phyloP scores from a whole-genome alignment of 148 eudicot species.

The Vaccinium darrowii region DNA sequence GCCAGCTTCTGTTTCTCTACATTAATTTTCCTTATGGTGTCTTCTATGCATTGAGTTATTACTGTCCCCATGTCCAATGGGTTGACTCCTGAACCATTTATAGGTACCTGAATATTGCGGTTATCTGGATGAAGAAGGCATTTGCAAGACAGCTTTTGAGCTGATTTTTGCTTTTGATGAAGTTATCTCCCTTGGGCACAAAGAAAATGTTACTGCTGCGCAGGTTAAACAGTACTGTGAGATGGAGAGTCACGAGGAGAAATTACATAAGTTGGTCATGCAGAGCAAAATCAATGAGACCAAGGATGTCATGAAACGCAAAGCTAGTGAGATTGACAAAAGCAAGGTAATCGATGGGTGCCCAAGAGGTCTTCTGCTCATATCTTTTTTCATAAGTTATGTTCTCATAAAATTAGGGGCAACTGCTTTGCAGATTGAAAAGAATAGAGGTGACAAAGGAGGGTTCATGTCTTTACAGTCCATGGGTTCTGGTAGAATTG shows the following conservation, averaged over 20 bases:
- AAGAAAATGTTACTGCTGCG: conserved; percentile 85
- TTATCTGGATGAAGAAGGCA: conserved; percentile 92
- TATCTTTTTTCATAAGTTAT: background rate
- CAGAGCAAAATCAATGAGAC: conserved; percentile 94
- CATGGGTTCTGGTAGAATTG: conserved; percentile 73
- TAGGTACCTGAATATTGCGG: conserved; percentile 88
- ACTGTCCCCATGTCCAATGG: background rate
- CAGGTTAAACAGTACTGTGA: conserved; percentile 98
- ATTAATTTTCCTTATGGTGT: background rate
- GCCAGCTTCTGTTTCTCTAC: background rate
- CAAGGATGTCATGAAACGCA: conserved; percentile 95
- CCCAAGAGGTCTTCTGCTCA: background rate
- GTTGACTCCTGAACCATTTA: conserved; percentile 47
- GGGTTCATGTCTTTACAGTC: conserved; percentile 70
- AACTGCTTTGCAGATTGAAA: conserved; percentile 57
- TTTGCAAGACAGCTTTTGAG: conserved; percentile 84
- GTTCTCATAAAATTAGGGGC: background rate
- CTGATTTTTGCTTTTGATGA: conserved; percentile 94
- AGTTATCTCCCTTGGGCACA: conserved; percentile 92
- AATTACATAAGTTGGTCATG: conserved; percentile 84
- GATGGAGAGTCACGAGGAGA: conserved; percentile 99
- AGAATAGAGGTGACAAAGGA: conserved; percentile 71
- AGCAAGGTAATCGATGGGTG: conserved; percentile 55
- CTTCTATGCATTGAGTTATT: background rate
- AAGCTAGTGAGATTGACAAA: conserved; percentile 95